Conservation (phyloP, 148 eudicot species). For the Drosera capensis region DNA sequence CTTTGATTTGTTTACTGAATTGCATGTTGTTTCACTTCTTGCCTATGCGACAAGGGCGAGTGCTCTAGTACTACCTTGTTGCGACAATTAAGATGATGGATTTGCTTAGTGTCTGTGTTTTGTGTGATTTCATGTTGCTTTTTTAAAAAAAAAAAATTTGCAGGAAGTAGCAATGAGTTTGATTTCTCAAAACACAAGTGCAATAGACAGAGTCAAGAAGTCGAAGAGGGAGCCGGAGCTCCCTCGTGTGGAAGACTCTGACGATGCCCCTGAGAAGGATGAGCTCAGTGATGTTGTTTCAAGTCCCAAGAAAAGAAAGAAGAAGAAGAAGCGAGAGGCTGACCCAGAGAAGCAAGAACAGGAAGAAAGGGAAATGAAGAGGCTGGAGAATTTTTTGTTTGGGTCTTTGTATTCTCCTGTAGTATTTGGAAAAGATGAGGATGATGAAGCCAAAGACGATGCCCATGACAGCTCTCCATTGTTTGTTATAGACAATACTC, state of each 20-base stretch:
- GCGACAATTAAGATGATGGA: too few species aligned
- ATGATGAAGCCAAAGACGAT: slow-evolving; percentile 14
- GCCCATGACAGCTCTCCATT: slow-evolving; percentile 13
- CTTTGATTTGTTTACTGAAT: too few species aligned
- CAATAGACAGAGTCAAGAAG: slow-evolving; percentile 20
- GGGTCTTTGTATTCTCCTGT: slow-evolving; percentile 59
- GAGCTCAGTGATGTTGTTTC: slow-evolving; percentile 4
- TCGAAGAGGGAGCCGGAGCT: slow-evolving; percentile 14
- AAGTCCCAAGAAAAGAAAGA: slow-evolving; percentile 29
- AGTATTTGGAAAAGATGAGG: slow-evolving; percentile 48
- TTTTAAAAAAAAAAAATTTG: too few species aligned
- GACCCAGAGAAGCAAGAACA: slow-evolving; percentile 22
- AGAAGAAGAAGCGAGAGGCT: slow-evolving; percentile 29
- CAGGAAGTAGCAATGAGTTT: slow-evolving; percentile 26
- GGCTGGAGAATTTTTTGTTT: slow-evolving; percentile 49
- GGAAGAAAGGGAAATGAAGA: slow-evolving; percentile 48
- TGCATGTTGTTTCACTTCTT: too few species aligned
- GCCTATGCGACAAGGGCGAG: too few species aligned
- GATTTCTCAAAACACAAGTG: slow-evolving; percentile 35
- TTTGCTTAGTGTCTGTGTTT: too few species aligned
- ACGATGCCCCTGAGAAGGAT: background rate
- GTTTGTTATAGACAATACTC: slow-evolving; percentile 36
- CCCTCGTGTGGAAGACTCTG: background rate
- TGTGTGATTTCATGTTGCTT: too few species aligned
- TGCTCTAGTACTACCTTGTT: too few species aligned